phyloP scores from a whole-genome alignment of 129 eudicot species.

The Calendula officinalis region DNA sequence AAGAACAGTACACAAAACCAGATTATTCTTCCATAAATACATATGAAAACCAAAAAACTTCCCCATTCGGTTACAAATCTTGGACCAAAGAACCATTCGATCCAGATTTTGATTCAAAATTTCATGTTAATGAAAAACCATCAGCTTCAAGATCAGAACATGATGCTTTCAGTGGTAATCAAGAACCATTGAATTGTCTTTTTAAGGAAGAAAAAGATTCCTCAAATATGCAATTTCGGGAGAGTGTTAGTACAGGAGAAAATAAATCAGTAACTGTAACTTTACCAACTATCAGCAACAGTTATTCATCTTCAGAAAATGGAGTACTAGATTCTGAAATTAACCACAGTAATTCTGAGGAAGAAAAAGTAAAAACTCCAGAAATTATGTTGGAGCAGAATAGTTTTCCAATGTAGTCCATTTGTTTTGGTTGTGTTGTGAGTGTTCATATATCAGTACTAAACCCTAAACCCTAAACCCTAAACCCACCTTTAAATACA shows the following conservation, averaged over 20 bases:
- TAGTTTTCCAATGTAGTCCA: no score
- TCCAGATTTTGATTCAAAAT: constrained; percentile 17
- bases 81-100: constrained; percentile 37
- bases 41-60: constrained; percentile 27
- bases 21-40: constrained; percentile 27
- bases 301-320: constrained; percentile 41
- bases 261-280: constrained; percentile 24
- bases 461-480: no score
- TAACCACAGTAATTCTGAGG: constrained; percentile 30
- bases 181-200: constrained; percentile 20
- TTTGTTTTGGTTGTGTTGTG: no score
- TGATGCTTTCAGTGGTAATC: constrained; percentile 33
- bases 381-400: no score
- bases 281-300: constrained; percentile 25
- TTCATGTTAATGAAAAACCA: constrained; percentile 21
- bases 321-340: constrained; percentile 32
- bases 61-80: constrained; percentile 17
- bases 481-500: constrained; percentile 19
- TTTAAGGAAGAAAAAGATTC: constrained; percentile 22
- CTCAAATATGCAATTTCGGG: constrained; percentile 15
- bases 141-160: constrained; percentile 18
- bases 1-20: constrained; percentile 22
- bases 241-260: constrained; percentile 29
- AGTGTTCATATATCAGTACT: no score
- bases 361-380: constrained; percentile 36